Percentiles rank a stretch among this genome's conserved stretches.
These are phyloP conservation scores for Colletotrichum sidae DNA, from an alignment of 2,329 filamentous ascomycete species.

Conservation along the genomic window DNA sequence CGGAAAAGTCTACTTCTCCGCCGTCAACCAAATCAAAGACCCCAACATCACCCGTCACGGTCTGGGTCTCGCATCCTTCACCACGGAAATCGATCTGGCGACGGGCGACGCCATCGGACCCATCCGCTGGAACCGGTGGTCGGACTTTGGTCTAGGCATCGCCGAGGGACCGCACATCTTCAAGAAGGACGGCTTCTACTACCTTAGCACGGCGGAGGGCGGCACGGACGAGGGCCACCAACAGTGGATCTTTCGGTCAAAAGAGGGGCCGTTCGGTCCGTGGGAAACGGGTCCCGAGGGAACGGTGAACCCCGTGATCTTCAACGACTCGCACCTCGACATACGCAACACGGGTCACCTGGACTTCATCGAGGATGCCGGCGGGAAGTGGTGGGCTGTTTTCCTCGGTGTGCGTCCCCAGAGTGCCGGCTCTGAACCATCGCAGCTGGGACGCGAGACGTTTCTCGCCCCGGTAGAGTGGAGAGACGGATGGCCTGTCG, in stretches of 20 bases:
- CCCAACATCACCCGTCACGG: too few relatives aligned
- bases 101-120: too few relatives aligned
- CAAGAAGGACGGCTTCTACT: constrained; percentile 58
- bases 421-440: not conserved
- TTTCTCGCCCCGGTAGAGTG: constrained; percentile 20
- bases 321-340: constrained; percentile 49
- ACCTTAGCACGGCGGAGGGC: constrained; percentile 61
- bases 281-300: constrained; percentile 34
- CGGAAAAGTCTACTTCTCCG: too few relatives aligned
- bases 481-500: constrained; percentile 12
- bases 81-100: too few relatives aligned
- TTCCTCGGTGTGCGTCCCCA: constrained; percentile 3
- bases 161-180: constrained; percentile 38
- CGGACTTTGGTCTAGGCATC: too few relatives aligned
- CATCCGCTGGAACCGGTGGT: too few relatives aligned
- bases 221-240: constrained; percentile 51
- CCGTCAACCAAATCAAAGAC: too few relatives aligned
- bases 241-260: constrained; percentile 51
- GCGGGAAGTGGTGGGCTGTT: constrained; percentile 57
- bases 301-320: constrained; percentile 7
- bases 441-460: constrained; percentile 11
- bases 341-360: constrained; percentile 48
- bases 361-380: constrained; percentile 47
- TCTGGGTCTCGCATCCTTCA: too few relatives aligned
- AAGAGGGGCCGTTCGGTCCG: constrained; percentile 51